phyloP scores from a whole-genome alignment of 2,329 filamentous ascomycete genomes.

The Penicillium sp. region DNA sequence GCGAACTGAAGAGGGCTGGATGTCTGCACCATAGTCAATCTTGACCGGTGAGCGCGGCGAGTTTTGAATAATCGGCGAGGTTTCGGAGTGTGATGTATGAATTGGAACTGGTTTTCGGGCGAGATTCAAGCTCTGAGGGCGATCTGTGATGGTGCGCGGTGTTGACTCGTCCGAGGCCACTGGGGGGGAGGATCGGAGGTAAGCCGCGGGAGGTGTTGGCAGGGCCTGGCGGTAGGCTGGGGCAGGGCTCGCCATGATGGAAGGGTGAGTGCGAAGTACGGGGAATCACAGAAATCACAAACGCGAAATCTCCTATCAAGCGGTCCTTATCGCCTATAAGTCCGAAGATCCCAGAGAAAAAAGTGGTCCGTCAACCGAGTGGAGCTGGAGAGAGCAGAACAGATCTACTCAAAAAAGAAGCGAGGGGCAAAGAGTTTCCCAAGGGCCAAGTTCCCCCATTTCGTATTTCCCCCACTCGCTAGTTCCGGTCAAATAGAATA shows the following conservation, averaged over 20 bases:
- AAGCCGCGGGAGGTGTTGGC: slow-evolving; percentile 47
- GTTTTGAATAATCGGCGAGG: slow-evolving; percentile 30
- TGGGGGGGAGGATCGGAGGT: slow-evolving; percentile 42
- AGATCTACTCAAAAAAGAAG: not conserved
- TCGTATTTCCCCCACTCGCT: not conserved
- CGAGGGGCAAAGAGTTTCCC: not conserved
- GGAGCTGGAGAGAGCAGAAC: not conserved
- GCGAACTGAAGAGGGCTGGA: slow-evolving; percentile 30
- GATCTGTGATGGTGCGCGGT: slow-evolving; percentile 27
- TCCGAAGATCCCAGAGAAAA: not conserved
- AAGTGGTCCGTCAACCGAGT: not conserved
- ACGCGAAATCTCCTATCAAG: not conserved
- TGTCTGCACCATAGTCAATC: slow-evolving; percentile 30
- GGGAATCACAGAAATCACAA: not conserved
- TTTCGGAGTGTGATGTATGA: slow-evolving; percentile 15
- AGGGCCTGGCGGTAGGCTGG: slow-evolving; percentile 31
- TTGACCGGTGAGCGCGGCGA: slow-evolving; percentile 37
- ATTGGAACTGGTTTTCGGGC: slow-evolving; percentile 31
- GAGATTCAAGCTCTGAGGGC: slow-evolving; percentile 21
- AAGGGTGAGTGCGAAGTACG: not conserved
- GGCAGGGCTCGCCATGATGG: slow-evolving; percentile 32
- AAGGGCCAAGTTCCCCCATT: not conserved
- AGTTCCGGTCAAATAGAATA: not conserved
- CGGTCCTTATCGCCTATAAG: not conserved
- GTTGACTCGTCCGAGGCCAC: slow-evolving; percentile 25